Evolutionary conservation across 225 moss, liverwort and hornwort genomes (phyloP).

Genomic region (Asterella californica): DNA sequence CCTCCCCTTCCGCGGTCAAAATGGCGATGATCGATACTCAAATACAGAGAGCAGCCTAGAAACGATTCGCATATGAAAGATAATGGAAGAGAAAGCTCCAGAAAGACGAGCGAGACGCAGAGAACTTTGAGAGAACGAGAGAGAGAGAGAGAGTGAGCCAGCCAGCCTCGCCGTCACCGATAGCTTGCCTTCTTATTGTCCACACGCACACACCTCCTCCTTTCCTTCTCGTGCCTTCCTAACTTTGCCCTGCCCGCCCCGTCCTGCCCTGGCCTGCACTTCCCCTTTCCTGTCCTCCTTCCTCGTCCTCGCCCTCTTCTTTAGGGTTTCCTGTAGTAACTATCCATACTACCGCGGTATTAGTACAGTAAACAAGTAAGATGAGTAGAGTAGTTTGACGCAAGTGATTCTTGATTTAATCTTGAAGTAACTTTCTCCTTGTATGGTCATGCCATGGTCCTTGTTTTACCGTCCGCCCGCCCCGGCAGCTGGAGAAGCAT

Average conservation of each 20-base stretch:
- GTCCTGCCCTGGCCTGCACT: neutral
- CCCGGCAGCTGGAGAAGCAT: neutral
- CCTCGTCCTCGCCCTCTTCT: neutral
- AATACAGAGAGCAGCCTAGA: neutral
- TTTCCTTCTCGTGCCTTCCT: neutral
- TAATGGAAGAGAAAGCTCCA: neutral
- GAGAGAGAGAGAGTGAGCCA: conserved; percentile 1
- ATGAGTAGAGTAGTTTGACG: too few relatives aligned
- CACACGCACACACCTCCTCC: conserved; percentile 4
- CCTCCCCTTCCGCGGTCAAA: too few relatives aligned
- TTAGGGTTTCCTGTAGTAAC: neutral
- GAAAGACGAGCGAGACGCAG: neutral
- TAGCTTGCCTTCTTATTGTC: conserved; percentile 24
- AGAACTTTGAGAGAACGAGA: neutral
- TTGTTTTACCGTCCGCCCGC: neutral
- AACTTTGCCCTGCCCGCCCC: neutral
- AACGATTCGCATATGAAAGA: neutral
- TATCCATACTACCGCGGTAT: too few relatives aligned
- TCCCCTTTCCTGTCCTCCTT: neutral
- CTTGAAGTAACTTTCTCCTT: neutral
- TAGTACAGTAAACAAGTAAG: too few relatives aligned
- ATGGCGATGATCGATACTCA: neutral
- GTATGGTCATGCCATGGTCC: neutral
- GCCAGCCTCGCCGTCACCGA: conserved; percentile 15
- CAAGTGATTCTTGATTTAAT: neutral